Percentiles rank a stretch among this genome's conserved stretches.
Evolutionary conservation across 176 grass and related monocot species (phyloP).

Genomic region (Hsuehochloa calcarea): DNA sequence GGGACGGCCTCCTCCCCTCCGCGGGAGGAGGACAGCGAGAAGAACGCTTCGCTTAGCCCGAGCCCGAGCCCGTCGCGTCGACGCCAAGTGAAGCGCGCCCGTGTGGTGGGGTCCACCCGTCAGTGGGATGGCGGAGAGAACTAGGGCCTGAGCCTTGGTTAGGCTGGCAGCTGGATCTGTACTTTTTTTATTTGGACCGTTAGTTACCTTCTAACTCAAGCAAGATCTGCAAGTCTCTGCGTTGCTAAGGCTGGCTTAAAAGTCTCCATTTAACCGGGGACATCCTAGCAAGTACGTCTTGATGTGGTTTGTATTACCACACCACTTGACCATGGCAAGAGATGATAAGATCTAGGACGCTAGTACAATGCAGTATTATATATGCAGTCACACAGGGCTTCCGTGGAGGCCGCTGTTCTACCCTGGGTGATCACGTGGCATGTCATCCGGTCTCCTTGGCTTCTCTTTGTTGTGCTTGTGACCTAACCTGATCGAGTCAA

Average conservation of each 20-base stretch:
- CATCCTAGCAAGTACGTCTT: background rate
- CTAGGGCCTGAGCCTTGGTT: background rate
- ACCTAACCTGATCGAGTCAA: background rate
- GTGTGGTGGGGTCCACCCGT: background rate
- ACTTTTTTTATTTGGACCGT: background rate
- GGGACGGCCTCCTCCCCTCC: constrained; percentile 18
- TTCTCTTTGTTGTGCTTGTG: background rate
- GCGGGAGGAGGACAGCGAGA: background rate
- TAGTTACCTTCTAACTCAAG: background rate
- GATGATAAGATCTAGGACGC: constrained; percentile 15
- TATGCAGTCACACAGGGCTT: background rate
- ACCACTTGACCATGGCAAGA: background rate
- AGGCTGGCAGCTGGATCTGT: constrained; percentile 34
- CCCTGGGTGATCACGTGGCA: constrained; percentile 18
- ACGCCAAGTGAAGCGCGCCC: constrained; percentile 35
- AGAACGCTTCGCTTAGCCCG: constrained; percentile 32
- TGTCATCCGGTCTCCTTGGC: background rate
- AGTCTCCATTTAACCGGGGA: background rate
- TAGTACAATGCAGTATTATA: background rate
- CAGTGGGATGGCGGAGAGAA: background rate
- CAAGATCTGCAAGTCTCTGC: constrained; percentile 15
- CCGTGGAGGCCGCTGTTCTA: background rate
- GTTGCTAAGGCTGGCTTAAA: background rate
- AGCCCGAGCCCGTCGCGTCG: constrained; percentile 12
- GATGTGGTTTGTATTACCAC: background rate